Percentiles rank a stretch among this genome's conserved stretches.
Evolutionary conservation across 257 asterid genomes (phyloP).

Genomic region (Solanum bulbocastanum): DNA sequence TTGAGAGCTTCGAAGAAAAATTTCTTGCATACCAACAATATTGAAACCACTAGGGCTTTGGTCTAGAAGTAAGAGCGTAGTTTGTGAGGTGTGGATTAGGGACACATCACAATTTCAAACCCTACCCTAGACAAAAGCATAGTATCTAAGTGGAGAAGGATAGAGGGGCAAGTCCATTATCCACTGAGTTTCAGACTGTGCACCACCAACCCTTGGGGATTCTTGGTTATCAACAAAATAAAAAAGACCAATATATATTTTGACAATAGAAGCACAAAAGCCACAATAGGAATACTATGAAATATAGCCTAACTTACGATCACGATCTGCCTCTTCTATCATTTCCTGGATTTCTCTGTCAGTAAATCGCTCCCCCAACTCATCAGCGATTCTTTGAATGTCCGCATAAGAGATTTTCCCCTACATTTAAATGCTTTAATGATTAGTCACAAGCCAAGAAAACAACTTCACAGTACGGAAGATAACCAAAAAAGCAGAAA

Average conservation of each 20-base stretch:
- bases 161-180: background rate
- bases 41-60: background rate
- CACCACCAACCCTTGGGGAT: background rate
- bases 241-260: background rate
- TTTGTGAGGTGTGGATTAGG: background rate
- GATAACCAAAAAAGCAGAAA: background rate
- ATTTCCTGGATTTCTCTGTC: slow-evolving; percentile 77
- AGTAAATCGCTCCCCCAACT: slow-evolving; percentile 68
- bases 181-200: background rate
- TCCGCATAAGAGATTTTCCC: slow-evolving; percentile 82
- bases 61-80: background rate
- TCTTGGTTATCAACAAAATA: background rate
- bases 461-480: slow-evolving; percentile 1
- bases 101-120: background rate
- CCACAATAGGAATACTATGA: background rate
- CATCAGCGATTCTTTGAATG: slow-evolving; percentile 73
- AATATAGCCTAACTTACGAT: slow-evolving; percentile 50
- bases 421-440: slow-evolving; percentile 24
- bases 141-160: background rate
- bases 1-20: background rate
- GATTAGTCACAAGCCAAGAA: slow-evolving; percentile 1
- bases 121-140: background rate
- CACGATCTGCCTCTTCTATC: slow-evolving; percentile 89
- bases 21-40: background rate
- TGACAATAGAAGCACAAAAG: background rate